Base-by-base conservation (phyloP, 208 protist species). In the Crithidia acanthocephali region DNA sequence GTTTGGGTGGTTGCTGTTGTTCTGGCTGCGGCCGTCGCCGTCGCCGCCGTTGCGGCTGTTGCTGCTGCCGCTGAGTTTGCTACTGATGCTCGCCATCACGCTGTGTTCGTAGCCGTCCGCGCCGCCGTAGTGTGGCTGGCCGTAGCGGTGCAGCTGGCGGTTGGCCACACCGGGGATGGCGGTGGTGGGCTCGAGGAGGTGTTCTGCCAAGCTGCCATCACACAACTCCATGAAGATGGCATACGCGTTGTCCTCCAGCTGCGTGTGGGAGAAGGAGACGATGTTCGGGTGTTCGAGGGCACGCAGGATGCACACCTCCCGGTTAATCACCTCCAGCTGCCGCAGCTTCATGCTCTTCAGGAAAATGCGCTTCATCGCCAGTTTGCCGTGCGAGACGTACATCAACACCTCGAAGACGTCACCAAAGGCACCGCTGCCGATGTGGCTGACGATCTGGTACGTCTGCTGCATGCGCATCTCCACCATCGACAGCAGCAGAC, bases 151-250 rank as follows among this genome's bases (percentile, higher is more conserved):
- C 25, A 59, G 61, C 55, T 63, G 66, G 7, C 69, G 60, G 37
- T 67, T 50, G 18, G 57, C 48, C 27, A 60, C 44, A 2, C 68
- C 65, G 0, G 57, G 64, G 42, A 67, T 68, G 32, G 57, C 62
- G 23, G 64, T 59, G 30, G 56, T 58, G 42, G 81, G 68, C 60
- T 75, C 65, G 9, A 73, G 57, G 0, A 92, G 61, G 32, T 79
- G 47, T 28, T 90, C 59, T 6, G 55, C 72, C 25, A 95, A 67
- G 13, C 74, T 88, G 28, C 74, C 74, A 30, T 93, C 82, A 47
- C 86, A 86, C 30, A 95, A 74, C 72, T 95, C 87, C 91, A 95
- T 95, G 57, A 93, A 95, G 52, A 95, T 92, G 30, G 67, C 83
- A 55, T 85, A 90, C 25, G 79, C 64, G 53, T 92, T 85, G 37